These are phyloP conservation scores for Kuraishia ogatae DNA, from an alignment of 805 yeast species.

Conservation along the genomic window DNA sequence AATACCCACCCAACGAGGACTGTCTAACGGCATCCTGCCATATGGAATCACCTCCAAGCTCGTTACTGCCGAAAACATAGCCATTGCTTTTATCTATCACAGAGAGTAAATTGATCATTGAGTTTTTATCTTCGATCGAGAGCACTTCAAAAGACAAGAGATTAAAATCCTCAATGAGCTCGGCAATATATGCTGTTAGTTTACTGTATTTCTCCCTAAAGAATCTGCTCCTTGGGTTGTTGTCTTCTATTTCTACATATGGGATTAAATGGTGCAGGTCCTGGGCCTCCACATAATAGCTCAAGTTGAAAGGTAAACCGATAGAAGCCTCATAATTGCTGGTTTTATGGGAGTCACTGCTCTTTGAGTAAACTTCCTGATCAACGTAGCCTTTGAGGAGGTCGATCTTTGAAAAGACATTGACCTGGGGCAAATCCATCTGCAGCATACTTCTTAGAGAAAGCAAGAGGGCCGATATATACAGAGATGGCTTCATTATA, in stretches of 20 bases:
- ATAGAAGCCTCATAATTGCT: slow-evolving; percentile 33
- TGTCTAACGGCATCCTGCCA: slow-evolving; percentile 96
- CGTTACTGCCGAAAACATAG: slow-evolving; percentile 85
- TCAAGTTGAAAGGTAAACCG: slow-evolving; percentile 69
- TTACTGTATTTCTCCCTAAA: slow-evolving; percentile 33
- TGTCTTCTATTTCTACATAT: slow-evolving; percentile 61
- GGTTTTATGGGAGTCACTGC: slow-evolving; percentile 4
- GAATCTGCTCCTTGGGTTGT: slow-evolving; percentile 47
- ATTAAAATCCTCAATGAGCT: slow-evolving; percentile 79
- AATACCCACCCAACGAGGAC: slow-evolving; percentile 37
- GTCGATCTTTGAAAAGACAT: slow-evolving; percentile 89
- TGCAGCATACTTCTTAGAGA: slow-evolving; percentile 90
- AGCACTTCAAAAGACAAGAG: slow-evolving; percentile 84
- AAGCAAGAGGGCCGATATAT: slow-evolving; percentile 70
- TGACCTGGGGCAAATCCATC: slow-evolving; percentile 85
- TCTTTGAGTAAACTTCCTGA: slow-evolving; percentile 15
- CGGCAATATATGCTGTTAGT: slow-evolving; percentile 71
- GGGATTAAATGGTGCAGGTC: slow-evolving; percentile 68
- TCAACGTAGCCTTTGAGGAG: slow-evolving; percentile 46
- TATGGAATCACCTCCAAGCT: slow-evolving; percentile 91
- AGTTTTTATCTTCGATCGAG: slow-evolving; percentile 82
- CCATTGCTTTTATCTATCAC: slow-evolving; percentile 89
- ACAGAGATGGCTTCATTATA: slow-evolving; percentile 81
- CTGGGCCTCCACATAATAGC: slow-evolving; percentile 88
- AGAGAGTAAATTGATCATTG: slow-evolving; percentile 78